These are phyloP conservation scores for Lycium barbarum DNA, from an alignment of 257 asterid genomes.

Conservation along the genomic window DNA sequence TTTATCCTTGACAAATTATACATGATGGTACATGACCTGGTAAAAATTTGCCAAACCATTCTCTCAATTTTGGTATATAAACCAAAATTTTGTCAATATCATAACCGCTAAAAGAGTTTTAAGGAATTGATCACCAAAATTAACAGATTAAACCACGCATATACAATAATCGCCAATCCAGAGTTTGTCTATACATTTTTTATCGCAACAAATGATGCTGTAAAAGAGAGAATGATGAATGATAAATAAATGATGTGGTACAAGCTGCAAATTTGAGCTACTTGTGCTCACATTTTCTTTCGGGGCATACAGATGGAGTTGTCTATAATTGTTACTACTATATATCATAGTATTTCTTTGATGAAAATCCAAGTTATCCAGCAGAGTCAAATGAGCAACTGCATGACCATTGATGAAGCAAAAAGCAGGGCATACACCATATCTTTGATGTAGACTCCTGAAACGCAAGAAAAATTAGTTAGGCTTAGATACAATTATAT, in stretches of 20 bases:
- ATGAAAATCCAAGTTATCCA: constrained; percentile 14
- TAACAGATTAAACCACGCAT: background rate
- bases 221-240: background rate
- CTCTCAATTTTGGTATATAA: background rate
- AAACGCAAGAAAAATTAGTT: background rate
- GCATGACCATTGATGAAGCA: constrained; percentile 12
- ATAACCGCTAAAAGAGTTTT: background rate
- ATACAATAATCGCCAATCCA: background rate
- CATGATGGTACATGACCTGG: background rate
- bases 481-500: background rate
- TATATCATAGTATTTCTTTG: background rate
- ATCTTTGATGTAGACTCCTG: constrained; percentile 28
- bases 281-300: background rate
- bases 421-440: background rate
- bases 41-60: background rate
- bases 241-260: background rate
- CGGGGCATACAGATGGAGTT: background rate
- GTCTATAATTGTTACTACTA: background rate
- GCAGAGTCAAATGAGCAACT: constrained; percentile 10
- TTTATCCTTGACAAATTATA: too few relatives aligned
- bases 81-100: background rate
- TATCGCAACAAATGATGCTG: background rate
- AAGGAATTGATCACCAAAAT: background rate
- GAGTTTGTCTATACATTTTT: background rate
- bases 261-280: background rate